Conservation (phyloP, 345 rosid species). For the Arabidopsis arenosa region DNA sequence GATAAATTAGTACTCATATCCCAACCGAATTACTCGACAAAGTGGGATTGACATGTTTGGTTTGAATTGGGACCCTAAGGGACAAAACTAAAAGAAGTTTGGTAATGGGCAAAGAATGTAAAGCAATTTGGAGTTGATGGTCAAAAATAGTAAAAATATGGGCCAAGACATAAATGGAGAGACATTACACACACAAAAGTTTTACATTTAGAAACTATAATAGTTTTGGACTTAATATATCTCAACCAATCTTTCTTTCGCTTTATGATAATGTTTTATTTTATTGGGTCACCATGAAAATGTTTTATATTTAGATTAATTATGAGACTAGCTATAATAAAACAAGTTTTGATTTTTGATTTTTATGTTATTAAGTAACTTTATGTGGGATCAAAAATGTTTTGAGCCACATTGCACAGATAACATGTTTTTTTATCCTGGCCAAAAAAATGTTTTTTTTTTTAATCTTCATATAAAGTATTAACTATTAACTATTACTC, state of each 20-base stretch:
- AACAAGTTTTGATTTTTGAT: neutral
- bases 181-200: constrained; percentile 15
- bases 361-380: neutral
- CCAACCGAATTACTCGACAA: constrained; percentile 34
- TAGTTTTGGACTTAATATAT: neutral
- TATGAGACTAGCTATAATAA: constrained; percentile 4
- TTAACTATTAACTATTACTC: no score
- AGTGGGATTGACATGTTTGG: constrained; percentile 40
- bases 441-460: neutral
- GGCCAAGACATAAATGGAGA: constrained; percentile 34
- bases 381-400: constrained; percentile 20
- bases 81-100: constrained; percentile 29
- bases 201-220: constrained; percentile 1
- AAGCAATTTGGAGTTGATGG: constrained; percentile 33
- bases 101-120: constrained; percentile 26
- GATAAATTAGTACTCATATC: neutral
- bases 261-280: neutral
- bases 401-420: constrained; percentile 4
- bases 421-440: neutral
- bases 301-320: constrained; percentile 13
- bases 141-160: constrained; percentile 34
- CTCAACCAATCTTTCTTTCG: constrained; percentile 13
- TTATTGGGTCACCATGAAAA: constrained; percentile 2
- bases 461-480: neutral
- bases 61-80: constrained; percentile 27